These are phyloP conservation scores for Kitagawia praeruptora DNA, from an alignment of 129 eudicot species.

Conservation along the genomic window DNA sequence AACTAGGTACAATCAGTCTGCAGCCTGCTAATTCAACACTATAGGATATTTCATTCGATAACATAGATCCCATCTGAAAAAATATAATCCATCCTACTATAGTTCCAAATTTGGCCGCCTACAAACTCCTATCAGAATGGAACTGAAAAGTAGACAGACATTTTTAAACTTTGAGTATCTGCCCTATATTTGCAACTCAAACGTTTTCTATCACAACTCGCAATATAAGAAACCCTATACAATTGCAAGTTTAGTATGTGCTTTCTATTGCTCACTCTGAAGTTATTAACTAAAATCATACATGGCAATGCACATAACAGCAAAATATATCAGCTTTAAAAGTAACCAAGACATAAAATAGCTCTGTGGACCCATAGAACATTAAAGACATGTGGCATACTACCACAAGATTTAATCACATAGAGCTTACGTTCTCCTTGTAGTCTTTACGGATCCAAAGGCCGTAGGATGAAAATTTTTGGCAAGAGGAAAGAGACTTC, in stretches of 20 bases:
- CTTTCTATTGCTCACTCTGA: not conserved
- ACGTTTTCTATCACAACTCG: not conserved
- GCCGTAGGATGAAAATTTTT: constrained; percentile 19
- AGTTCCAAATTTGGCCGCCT: not conserved
- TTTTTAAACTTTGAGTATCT: not conserved
- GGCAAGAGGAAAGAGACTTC: constrained; percentile 18
- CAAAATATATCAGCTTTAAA: not conserved
- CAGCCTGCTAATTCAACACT: not conserved
- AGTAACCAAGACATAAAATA: not conserved
- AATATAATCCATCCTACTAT: not conserved
- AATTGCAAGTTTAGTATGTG: not conserved
- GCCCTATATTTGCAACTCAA: not conserved
- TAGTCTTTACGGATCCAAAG: constrained; percentile 63
- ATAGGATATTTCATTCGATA: not conserved
- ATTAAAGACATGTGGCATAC: not conserved
- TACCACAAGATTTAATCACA: not conserved
- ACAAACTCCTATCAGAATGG: not conserved
- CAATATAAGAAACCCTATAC: not conserved
- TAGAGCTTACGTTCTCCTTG: constrained; percentile 55
- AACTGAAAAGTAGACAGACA: not conserved
- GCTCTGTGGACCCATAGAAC: not conserved
- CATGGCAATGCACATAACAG: not conserved
- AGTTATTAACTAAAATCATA: not conserved
- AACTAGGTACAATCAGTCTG: not conserved
- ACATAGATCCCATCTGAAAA: not conserved